Base-by-base conservation (phyloP, 306 rosid genomes). In the Vigna hirtella region DNA sequence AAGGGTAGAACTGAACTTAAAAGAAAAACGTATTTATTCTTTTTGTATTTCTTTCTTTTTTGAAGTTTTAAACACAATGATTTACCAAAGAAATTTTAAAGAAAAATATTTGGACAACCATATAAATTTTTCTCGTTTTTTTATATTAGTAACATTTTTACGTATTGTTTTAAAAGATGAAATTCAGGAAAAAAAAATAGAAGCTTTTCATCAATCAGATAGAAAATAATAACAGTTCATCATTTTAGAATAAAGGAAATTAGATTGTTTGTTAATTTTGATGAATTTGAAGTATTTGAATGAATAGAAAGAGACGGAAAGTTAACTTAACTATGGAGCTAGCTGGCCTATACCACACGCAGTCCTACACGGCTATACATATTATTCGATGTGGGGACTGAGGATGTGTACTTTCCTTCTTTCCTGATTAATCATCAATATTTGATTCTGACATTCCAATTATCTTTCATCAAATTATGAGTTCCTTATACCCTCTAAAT, bases 381-480 rank as follows among this genome's bases (percentile, higher is more conserved):
- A 55, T 56, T 34, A 55, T 80, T 38, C 50, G 40, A 51, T 34
- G 69, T 43, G 66, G 69, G 67, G 64, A 66, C 55, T 32, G 55
- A 1, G 7, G 2, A 9, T 38, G 45, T 48, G 24, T 64, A 32
- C 22, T 16, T 15, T 16, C 4, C 34, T 64, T 45, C 59, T 11
- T 34, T 8, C 13, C 6, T n/a, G 7, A 38, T 72, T 43, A 73
- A 73, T 72, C 48, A 76, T 34, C 42, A 28, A 65, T 18, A 2
- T 55, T 70, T 79, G 72, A 68, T n/a, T 63, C 58, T 71, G 49
- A 70, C 43, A 53, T 68, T 79, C 71, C 45, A 56, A 55, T 61
- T 42, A 50, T 32, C 10, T 16, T 22, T 49, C 6, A 16, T 28
- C 81, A 69, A 70, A 69, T 70, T n/a, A 15, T 36, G 47, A 55